A percentile compares a stretch with the other conserved stretches of the same genome.
Evolutionary conservation across 148 eudicot species (phyloP).

Genomic region (Hydrangea macrophylla): DNA sequence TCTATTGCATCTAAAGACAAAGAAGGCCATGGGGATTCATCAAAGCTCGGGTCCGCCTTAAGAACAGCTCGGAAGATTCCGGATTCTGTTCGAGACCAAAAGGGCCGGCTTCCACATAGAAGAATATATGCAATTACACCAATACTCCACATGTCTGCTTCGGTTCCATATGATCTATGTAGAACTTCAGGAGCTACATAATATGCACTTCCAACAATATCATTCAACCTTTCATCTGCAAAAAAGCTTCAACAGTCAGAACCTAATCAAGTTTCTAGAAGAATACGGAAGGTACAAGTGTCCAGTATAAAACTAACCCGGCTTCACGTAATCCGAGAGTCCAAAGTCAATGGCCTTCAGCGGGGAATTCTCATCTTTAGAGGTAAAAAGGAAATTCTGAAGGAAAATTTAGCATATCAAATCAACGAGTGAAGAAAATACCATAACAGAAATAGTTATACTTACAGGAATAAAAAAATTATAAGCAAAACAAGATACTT

Average conservation of each 20-base stretch:
- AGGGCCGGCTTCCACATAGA: slow-evolving; percentile 93
- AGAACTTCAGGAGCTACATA: slow-evolving; percentile 97
- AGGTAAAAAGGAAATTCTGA: slow-evolving; percentile 84
- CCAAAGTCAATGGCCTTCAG: slow-evolving; percentile 96
- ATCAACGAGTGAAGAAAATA: slow-evolving; percentile 6
- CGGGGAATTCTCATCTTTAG: slow-evolving; percentile 75
- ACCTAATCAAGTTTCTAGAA: not conserved
- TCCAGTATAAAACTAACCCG: slow-evolving; percentile 49
- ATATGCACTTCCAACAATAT: slow-evolving; percentile 96
- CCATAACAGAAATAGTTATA: not conserved
- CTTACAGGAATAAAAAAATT: not conserved
- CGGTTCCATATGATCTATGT: slow-evolving; percentile 94
- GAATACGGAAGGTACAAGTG: slow-evolving; percentile 1
- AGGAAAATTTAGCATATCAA: slow-evolving; percentile 22
- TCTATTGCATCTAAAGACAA: slow-evolving; percentile 82
- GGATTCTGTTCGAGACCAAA: slow-evolving; percentile 94
- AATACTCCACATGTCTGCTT: slow-evolving; percentile 99
- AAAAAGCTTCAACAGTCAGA: slow-evolving; percentile 22
- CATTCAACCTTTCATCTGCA: slow-evolving; percentile 92
- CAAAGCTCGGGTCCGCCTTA: slow-evolving; percentile 87
- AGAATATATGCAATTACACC: slow-evolving; percentile 98
- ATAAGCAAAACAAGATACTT: not conserved
- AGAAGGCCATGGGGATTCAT: slow-evolving; percentile 93
- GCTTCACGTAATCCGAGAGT: slow-evolving; percentile 95
- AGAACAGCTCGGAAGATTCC: slow-evolving; percentile 90